Percentiles rank a stretch among this genome's conserved stretches.
These are phyloP conservation scores for Lasiodiplodia gonubiensis DNA, from an alignment of 2,329 filamentous ascomycete genomes.

Conservation along the genomic window DNA sequence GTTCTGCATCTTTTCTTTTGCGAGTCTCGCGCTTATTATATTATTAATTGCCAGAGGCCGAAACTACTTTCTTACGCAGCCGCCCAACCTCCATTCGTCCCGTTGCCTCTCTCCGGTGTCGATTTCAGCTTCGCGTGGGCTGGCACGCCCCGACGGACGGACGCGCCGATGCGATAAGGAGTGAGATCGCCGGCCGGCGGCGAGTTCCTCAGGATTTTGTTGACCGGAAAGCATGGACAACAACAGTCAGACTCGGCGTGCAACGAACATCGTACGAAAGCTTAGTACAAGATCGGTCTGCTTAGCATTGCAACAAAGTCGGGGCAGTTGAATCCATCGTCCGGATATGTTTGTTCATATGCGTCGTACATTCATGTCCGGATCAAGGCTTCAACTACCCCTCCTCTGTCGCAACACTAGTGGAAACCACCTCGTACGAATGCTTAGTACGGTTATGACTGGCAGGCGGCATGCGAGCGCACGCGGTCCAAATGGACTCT, in stretches of 20 bases:
- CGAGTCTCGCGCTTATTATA: not conserved
- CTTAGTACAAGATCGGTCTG: not conserved
- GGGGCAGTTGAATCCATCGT: no score
- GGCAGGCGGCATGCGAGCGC: not conserved
- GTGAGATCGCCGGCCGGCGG: constrained; percentile 7
- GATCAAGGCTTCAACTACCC: no score
- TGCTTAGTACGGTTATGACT: not conserved
- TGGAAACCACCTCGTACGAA: not conserved
- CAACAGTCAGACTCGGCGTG: not conserved
- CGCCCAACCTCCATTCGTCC: constrained; percentile 8
- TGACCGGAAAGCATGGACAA: constrained; percentile 11
- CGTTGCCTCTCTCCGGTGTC: not conserved
- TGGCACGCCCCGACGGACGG: not conserved
- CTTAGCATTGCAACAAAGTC: no score
- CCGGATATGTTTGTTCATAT: no score
- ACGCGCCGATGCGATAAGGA: constrained; percentile 9
- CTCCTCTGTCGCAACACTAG: no score
- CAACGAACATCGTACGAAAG: not conserved
- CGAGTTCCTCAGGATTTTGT: not conserved
- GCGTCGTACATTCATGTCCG: no score
- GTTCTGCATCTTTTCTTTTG: constrained; percentile 3
- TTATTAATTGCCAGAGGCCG: not conserved
- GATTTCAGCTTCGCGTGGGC: not conserved
- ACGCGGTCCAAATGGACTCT: not conserved
- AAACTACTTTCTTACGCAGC: constrained; percentile 1